These are phyloP conservation scores for Cercospora sesami DNA, from an alignment of 2,329 filamentous ascomycete species.

Conservation along the genomic window DNA sequence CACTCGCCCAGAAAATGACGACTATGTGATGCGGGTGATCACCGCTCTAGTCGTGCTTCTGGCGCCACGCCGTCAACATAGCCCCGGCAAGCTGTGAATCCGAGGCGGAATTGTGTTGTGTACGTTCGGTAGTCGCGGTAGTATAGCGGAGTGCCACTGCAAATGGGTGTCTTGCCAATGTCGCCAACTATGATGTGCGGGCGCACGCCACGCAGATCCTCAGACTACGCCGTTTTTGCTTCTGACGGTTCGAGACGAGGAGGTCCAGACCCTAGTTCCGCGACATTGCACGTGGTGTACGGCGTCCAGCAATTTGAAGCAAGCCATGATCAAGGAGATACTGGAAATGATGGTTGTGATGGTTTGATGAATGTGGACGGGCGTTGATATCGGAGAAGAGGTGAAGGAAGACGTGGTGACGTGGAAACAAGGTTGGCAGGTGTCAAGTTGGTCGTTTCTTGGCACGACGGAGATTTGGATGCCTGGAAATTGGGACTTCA, in stretches of 20 bases:
- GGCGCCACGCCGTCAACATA: background rate
- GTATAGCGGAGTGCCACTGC: slow-evolving; percentile 1
- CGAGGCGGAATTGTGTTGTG: background rate
- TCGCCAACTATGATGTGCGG: background rate
- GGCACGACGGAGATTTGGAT: background rate
- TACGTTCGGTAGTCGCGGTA: slow-evolving; percentile 4
- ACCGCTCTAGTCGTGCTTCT: background rate
- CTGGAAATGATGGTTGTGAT: background rate
- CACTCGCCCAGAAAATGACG: background rate
- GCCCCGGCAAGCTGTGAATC: slow-evolving; percentile 5
- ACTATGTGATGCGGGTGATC: background rate
- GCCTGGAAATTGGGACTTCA: background rate
- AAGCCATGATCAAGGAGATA: background rate
- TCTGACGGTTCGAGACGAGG: background rate
- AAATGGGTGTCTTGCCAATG: background rate
- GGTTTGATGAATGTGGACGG: background rate
- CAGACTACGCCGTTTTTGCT: background rate
- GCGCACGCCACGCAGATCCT: background rate
- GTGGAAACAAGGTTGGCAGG: background rate
- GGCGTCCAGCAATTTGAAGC: background rate
- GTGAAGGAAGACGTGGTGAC: background rate
- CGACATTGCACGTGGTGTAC: background rate
- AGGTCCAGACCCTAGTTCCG: background rate
- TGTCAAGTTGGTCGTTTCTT: background rate
- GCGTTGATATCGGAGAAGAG: no score